phyloP scores from a whole-genome alignment of 768 basidiomycete species.

The Auriscalpium vulgare region DNA sequence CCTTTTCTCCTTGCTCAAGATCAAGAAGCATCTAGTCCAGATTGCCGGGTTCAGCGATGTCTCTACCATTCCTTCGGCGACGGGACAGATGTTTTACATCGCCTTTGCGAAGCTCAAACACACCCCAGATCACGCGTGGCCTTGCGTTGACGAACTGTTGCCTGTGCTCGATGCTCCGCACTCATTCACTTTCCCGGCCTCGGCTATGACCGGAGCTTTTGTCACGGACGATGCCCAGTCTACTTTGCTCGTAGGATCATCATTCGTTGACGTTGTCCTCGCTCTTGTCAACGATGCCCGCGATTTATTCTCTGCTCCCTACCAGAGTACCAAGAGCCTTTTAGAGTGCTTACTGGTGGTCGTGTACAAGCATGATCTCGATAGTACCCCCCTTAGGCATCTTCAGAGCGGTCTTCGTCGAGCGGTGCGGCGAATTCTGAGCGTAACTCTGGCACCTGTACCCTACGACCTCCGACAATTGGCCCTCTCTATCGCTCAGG shows the following conservation, averaged over 20 bases:
- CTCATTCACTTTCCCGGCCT: constrained; percentile 37
- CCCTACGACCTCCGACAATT: constrained; percentile 65
- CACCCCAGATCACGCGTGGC: constrained; percentile 35
- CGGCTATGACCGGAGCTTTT: constrained; percentile 32
- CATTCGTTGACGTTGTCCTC: constrained; percentile 55
- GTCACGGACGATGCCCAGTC: constrained; percentile 35
- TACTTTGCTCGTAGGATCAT: constrained; percentile 48
- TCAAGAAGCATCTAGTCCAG: constrained; percentile 45
- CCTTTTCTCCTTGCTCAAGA: constrained; percentile 41
- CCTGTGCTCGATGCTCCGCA: constrained; percentile 53
- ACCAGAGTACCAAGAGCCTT: constrained; percentile 48
- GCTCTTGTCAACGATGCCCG: constrained; percentile 39
- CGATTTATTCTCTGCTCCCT: constrained; percentile 41
- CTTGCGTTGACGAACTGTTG: constrained; percentile 53
- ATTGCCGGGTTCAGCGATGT: constrained; percentile 51
- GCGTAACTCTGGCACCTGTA: constrained; percentile 42
- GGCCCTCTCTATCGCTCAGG: constrained; percentile 50
- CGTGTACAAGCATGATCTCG: constrained; percentile 70
- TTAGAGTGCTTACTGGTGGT: constrained; percentile 58
- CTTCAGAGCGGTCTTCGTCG: constrained; percentile 45
- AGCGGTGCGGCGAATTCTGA: constrained; percentile 44
- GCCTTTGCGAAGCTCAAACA: constrained; percentile 40
- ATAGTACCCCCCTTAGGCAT: constrained; percentile 41
- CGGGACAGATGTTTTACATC: constrained; percentile 44
- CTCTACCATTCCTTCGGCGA: constrained; percentile 34